These are phyloP conservation scores for Rutstroemia sydowiana DNA, from an alignment of 2,329 filamentous ascomycete species.

Conservation along the genomic window DNA sequence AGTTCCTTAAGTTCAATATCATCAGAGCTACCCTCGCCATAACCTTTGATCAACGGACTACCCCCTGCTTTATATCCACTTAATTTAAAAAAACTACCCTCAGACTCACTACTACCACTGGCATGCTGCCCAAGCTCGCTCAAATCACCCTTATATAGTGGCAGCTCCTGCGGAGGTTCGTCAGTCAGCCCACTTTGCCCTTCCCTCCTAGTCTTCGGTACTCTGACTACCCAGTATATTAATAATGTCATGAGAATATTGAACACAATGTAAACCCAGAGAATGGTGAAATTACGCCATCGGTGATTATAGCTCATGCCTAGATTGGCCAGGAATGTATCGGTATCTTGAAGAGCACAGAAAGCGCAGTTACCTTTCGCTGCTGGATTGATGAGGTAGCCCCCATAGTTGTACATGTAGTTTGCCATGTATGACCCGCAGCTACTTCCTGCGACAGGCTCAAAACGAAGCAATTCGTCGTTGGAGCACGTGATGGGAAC, in stretches of 20 bases:
- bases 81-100: background rate
- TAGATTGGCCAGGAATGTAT: conserved; percentile 52
- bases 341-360: conserved; percentile 50
- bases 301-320: conserved; percentile 57
- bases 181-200: conserved; percentile 2
- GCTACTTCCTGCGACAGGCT: conserved; percentile 40
- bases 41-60: background rate
- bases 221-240: conserved; percentile 45
- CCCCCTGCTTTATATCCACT: background rate
- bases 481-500: conserved; percentile 55
- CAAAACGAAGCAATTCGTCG: conserved; percentile 41
- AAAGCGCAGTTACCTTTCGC: conserved; percentile 49
- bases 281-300: conserved; percentile 55
- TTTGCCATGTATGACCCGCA: conserved; percentile 50
- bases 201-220: conserved; percentile 32
- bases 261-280: conserved; percentile 41
- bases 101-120: background rate
- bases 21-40: background rate
- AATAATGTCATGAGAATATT: conserved; percentile 45
- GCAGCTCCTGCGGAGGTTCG: background rate
- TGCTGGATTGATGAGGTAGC: conserved; percentile 47
- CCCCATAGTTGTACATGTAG: conserved; percentile 41
- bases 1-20: conserved; percentile 1
- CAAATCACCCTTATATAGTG: too few species aligned
- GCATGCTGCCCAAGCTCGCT: background rate